These are phyloP conservation scores for Phialemonium atrogriseum DNA, from an alignment of 2,329 filamentous ascomycete genomes.

Conservation along the genomic window DNA sequence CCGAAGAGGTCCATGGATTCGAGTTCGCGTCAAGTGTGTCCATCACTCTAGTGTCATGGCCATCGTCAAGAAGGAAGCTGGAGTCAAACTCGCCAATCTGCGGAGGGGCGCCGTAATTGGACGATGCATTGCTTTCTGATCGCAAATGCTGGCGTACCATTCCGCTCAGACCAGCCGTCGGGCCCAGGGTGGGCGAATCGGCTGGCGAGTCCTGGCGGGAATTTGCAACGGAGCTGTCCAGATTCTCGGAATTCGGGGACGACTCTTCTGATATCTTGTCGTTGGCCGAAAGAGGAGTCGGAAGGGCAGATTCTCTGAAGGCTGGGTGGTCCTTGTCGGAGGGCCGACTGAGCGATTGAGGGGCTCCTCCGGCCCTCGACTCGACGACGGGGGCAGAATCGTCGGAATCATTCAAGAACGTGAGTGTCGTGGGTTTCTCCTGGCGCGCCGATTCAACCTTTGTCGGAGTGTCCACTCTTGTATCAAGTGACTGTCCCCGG, in stretches of 20 bases:
- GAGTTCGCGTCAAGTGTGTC: constrained; percentile 24
- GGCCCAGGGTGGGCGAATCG: constrained; percentile 77
- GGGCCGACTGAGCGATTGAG: constrained; percentile 34
- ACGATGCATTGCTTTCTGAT: constrained; percentile 72
- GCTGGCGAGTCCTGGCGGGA: constrained; percentile 22
- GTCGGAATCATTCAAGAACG: constrained; percentile 36
- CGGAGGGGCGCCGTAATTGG: constrained; percentile 54
- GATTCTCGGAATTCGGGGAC: constrained; percentile 14
- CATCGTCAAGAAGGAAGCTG: constrained; percentile 26
- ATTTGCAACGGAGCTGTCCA: constrained; percentile 8
- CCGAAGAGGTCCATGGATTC: constrained; percentile 37
- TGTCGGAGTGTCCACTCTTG: constrained; percentile 16
- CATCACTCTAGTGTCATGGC: constrained; percentile 17
- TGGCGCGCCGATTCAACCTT: constrained; percentile 20
- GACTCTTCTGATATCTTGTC: constrained; percentile 16
- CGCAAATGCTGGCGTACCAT: constrained; percentile 81
- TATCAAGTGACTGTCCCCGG: constrained; percentile 26
- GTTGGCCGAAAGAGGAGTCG: constrained; percentile 31
- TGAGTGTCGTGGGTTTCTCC: constrained; percentile 24
- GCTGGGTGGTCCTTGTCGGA: constrained; percentile 48
- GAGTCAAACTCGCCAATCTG: constrained; percentile 28
- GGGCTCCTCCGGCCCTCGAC: constrained; percentile 14
- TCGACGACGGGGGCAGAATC: constrained; percentile 18
- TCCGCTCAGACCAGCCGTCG: constrained; percentile 62
- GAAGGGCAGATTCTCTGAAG: constrained; percentile 35